These are phyloP conservation scores for Cymbidium sinense DNA, from an alignment of 106 monocot species.

Conservation along the genomic window DNA sequence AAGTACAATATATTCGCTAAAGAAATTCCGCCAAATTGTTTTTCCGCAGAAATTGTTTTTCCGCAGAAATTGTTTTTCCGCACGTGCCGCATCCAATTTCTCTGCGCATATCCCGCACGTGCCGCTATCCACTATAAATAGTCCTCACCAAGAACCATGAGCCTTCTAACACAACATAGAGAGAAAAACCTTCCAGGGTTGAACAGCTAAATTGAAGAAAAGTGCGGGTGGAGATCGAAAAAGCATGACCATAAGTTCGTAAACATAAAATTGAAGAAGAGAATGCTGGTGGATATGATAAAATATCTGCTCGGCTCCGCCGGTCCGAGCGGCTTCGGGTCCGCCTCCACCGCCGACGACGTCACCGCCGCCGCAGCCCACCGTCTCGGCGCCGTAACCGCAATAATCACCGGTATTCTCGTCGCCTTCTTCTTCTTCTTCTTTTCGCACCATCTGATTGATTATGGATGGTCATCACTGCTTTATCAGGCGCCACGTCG, in stretches of 20 bases:
- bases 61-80: too few relatives aligned
- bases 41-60: too few relatives aligned
- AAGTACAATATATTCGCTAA: too few relatives aligned
- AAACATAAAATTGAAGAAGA: conserved; percentile 7
- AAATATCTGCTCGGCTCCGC: conserved; percentile 55
- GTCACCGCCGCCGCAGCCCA: conserved; percentile 31
- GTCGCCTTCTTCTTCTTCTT: not conserved
- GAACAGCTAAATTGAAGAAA: too few relatives aligned
- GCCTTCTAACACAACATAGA: too few relatives aligned
- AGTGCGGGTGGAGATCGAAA: conserved; percentile 34
- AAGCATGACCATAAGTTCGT: too few relatives aligned
- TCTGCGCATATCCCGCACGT: too few relatives aligned
- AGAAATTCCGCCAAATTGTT: too few relatives aligned
- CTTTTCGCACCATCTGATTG: not conserved
- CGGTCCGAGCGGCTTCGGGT: conserved; percentile 60
- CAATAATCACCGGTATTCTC: conserved; percentile 59
- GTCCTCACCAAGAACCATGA: too few relatives aligned
- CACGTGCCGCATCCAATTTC: too few relatives aligned
- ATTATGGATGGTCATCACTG: not conserved
- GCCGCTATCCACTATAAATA: too few relatives aligned
- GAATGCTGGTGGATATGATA: conserved; percentile 36
- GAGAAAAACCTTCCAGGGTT: too few relatives aligned
- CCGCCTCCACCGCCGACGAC: conserved; percentile 54
- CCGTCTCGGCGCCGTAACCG: conserved; percentile 30
- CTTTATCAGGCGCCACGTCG: conserved; percentile 46